Evolutionary conservation across 352 stramenopile species (phyloP), one percentile per base, ranked within the genome.

Genomic region (Pythium coloratum): DNA sequence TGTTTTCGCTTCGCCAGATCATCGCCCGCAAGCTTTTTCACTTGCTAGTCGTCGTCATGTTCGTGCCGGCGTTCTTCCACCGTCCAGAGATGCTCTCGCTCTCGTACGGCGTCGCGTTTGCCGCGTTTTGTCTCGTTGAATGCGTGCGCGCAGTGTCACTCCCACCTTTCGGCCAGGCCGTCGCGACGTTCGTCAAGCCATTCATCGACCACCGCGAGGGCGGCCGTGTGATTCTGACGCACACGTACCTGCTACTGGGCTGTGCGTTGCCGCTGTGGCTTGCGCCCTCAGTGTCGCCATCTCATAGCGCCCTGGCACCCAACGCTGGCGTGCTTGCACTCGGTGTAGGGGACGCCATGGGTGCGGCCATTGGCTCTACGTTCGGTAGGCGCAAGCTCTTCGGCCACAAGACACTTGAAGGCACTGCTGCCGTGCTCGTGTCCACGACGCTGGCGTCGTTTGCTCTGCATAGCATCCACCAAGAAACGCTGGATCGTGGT

Each of bases 1-100:
- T 32, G 20, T 77, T 87, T 12, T 60, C 50, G 7, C 68, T 95
- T 6, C 80, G 76, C 16, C 83, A 86, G 33, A 95, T 95, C 63
- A 73, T 95, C 30, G 80, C 87, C 20, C 71, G 85, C 54, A 95
- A 95, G 67, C 72, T 94, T 4, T 95, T 93, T 61, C 87, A 95
- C 66, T 55, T 84, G n/a, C 80, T 93, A 9, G 81, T 88, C 10
- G 87, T 94, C 12, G 9, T 90, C 26, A 88, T 95, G 83, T 88
- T 95, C 46, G 75, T 90, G 3, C 85, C 87, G 12, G 83, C 82
- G 56, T 90, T 73, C 24, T 77, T 84, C 30, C 30, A 71, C 9
- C 79, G 89, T 16, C 53, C 72, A 3, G 54, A 82, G 24, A 90
- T 93, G 77, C 74, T 95, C 7, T 75, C 74, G 14, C 71, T 95